Percentiles rank a stretch among this genome's conserved stretches.
These are phyloP conservation scores for Coemansia sp. DNA, from an alignment of 192 early-diverging fungal genomes.

Conservation along the genomic window DNA sequence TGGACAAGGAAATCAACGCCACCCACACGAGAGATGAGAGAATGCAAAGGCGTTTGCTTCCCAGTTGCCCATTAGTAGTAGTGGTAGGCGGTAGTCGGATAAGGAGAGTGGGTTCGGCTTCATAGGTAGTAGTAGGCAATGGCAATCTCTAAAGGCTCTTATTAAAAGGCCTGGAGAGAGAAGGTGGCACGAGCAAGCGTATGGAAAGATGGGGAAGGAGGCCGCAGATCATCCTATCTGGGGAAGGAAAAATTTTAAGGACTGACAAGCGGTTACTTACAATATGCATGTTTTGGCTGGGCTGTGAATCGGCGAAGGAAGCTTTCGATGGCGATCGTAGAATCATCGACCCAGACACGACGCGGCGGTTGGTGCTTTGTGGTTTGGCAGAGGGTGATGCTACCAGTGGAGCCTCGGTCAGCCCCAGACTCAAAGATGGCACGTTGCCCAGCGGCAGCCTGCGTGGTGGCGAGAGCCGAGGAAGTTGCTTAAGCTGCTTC, in stretches of 20 bases:
- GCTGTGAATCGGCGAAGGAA: slow-evolving; percentile 39
- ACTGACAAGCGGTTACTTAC: slow-evolving; percentile 27
- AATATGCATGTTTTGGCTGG: slow-evolving; percentile 47
- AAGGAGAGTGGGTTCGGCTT: not conserved
- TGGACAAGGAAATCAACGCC: not conserved
- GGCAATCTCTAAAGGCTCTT: not conserved
- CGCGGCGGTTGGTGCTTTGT: slow-evolving; percentile 44
- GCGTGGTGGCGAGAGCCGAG: slow-evolving; percentile 51
- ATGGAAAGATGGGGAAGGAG: not conserved
- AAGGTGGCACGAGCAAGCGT: not conserved
- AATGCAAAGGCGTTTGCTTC: not conserved
- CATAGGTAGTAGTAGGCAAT: not conserved
- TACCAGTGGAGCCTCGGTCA: slow-evolving; percentile 20
- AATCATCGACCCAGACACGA: slow-evolving; percentile 51
- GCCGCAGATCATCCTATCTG: slow-evolving; percentile 1
- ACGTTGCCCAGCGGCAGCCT: slow-evolving; percentile 36
- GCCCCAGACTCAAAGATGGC: slow-evolving; percentile 36
- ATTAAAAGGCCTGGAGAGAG: not conserved
- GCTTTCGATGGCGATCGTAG: slow-evolving; percentile 50
- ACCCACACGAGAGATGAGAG: not conserved
- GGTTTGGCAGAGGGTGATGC: slow-evolving; percentile 32
- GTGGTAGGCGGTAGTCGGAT: not conserved
- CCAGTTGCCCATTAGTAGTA: not conserved
- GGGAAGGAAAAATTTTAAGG: not conserved
- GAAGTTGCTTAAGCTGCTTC: slow-evolving; percentile 46